phyloP scores from a whole-genome alignment of 371 early-diverging fungal species.

The Syncephalastrum contaminatum region DNA sequence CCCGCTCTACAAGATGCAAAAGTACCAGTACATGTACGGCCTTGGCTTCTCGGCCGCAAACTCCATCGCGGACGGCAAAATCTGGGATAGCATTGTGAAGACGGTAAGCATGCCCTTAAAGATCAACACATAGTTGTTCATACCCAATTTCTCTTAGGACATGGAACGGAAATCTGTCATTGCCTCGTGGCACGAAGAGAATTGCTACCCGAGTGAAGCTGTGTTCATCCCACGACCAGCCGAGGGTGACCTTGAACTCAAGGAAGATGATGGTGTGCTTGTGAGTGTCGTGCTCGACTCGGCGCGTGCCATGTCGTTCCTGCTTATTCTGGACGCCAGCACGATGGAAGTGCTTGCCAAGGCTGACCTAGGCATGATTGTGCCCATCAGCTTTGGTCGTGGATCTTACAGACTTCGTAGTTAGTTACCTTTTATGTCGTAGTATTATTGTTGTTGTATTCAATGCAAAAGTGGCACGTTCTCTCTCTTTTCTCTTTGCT shows the following conservation, averaged over 20 bases:
- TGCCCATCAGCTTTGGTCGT: constrained; percentile 68
- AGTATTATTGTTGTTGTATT: constrained; percentile 4
- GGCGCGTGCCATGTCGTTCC: constrained; percentile 60
- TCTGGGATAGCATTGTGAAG: constrained; percentile 74
- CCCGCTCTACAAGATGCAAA: constrained; percentile 49
- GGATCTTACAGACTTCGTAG: constrained; percentile 29
- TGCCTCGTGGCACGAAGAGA: constrained; percentile 50
- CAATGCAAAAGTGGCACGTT: background rate
- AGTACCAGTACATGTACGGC: constrained; percentile 71
- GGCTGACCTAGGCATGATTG: constrained; percentile 58
- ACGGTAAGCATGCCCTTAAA: too few species aligned
- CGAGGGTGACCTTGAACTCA: constrained; percentile 35
- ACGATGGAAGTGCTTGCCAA: constrained; percentile 63
- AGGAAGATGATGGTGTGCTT: constrained; percentile 71
- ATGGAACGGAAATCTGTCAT: constrained; percentile 26
- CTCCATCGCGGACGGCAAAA: constrained; percentile 36
- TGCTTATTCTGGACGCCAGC: constrained; percentile 71
- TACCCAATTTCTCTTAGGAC: constrained; percentile 19
- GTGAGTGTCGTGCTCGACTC: constrained; percentile 74
- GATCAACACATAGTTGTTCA: constrained; percentile 2
- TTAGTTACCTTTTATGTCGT: constrained; percentile 3
- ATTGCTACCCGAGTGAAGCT: constrained; percentile 78
- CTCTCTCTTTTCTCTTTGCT: too few species aligned
- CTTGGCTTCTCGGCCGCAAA: constrained; percentile 50
- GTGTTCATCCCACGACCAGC: constrained; percentile 62